Base-by-base conservation (phyloP, 2,329 filamentous ascomycete species). In the Fusarium sterilihyphosum region DNA sequence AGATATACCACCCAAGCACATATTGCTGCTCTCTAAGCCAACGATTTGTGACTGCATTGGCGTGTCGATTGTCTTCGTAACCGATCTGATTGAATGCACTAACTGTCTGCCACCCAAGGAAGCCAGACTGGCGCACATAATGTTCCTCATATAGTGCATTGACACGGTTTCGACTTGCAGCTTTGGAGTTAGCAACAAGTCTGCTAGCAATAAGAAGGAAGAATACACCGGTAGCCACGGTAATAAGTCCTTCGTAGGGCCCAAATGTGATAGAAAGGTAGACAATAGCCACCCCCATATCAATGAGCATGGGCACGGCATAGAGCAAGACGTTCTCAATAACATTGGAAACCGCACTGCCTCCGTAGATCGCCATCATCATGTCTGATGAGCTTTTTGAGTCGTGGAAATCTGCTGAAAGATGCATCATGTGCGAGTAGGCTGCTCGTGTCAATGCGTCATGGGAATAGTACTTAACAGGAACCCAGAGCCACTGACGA, bases 211-310 rank as follows among this genome's bases (percentile, higher is more conserved):
- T 84, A 57, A 88, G 86, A 24, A 90, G 83, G 71, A 91, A 90
- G 8, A 90, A 82, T 17, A 88, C 83, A 11, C 87, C 87, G 2
- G 89, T 90, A 11, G 88, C 87, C 44, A 91, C 82, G 8, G 89
- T 90, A 71, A 91, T 91, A 57, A 92, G 86, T 20, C 89, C 88
- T 79, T 92, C 90, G 73, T 91, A 91, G 0, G 89, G 86, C 6
- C 88, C 89, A 72, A 91, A 89, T 8, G 84, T 88, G 65, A 87
- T 80, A 4, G 89, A 89, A 35, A 92, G 84, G 71, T 92, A 92
- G 29, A 88, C 82, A 44, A 91, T 87, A 10, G 90, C 90, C 37
- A 92, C 83, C 9, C 83, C 79, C 79, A 92, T 84, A 78, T 92
- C 90, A 59, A 90, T 86, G 7, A 92, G 77, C 86, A 90, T 90